Evolutionary conservation across 2,329 filamentous ascomycete species (phyloP), one percentile per base, ranked within the genome.

Genomic region (Ascocoryne sarcoides): DNA sequence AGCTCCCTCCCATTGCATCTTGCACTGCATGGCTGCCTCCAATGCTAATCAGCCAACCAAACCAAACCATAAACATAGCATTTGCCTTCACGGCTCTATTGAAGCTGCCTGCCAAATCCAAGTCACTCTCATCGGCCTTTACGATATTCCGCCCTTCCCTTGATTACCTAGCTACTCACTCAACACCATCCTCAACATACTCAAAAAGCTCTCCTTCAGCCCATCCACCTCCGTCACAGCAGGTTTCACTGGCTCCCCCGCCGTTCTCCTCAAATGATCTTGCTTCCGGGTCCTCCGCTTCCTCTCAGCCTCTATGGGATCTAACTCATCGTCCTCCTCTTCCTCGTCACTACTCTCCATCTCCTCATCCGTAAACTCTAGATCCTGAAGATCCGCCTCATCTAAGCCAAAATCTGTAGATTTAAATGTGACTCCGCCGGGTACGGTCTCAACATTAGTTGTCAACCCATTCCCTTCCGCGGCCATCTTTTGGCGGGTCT

Each of bases 401-500:
- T 95, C 79, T 15, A 98, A 67, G 0, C 92, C 92, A 65, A 98
- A 98, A 64, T 98, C 92, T 36, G 75, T 77, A 16, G 82, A 81
- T 55, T 74, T 79, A 65, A 96, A 93, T 14, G 59, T 55, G 49
- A 70, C 67, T 17, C 68, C 76, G 7, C 72, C 75, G 5, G 72
- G 70, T 38, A 66, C 62, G 42, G 72, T 62, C 18, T 70, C 69
- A 14, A 65, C 62, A 37, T 65, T 67, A 7, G 23, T 26, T 8
- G 60, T 60, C 28, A 68, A 67, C 4, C 70, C 69, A 5, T 60
- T 70, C 3, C 79, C 79, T 56, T 90, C 88, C 2, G 87, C 88
- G 0, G 92, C 92, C 92, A 98, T 96, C 72, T 98, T 98, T 67
- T 96, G 92, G 39, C 89, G 71, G 7, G 92, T 98, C 71, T 98